A percentile compares a stretch with the other conserved stretches of the same genome.
These are phyloP conservation scores for Alternaria triticina DNA, from an alignment of 2,329 filamentous ascomycete genomes.

Conservation along the genomic window DNA sequence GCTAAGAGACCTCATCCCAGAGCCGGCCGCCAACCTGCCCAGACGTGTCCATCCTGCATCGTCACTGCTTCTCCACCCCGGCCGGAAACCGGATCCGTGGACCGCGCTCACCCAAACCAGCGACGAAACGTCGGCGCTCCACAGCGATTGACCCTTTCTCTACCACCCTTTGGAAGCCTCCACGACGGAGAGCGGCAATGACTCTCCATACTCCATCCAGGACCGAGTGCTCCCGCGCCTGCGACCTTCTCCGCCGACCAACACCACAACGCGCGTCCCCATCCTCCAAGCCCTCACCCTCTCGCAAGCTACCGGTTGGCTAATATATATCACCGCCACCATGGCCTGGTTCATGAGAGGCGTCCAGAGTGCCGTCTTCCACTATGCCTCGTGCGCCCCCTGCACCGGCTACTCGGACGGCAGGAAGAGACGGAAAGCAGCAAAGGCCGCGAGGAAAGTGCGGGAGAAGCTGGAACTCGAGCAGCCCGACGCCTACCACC, in stretches of 20 bases:
- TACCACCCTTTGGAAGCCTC: slow-evolving; percentile 11
- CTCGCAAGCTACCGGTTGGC: not conserved
- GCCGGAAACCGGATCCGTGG: slow-evolving; percentile 16
- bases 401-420: slow-evolving; percentile 75
- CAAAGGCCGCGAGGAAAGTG: slow-evolving; percentile 70
- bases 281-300: not conserved
- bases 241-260: slow-evolving; percentile 6
- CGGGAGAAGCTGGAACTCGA: slow-evolving; percentile 70
- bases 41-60: slow-evolving; percentile 7
- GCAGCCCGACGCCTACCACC: slow-evolving; percentile 75
- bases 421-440: slow-evolving; percentile 73
- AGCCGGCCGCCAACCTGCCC: not conserved
- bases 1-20: not conserved
- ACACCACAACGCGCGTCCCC: slow-evolving; percentile 2
- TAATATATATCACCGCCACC: slow-evolving; percentile 6
- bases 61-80: slow-evolving; percentile 4
- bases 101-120: slow-evolving; percentile 15
- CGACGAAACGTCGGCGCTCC: slow-evolving; percentile 13
- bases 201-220: slow-evolving; percentile 27
- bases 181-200: slow-evolving; percentile 30
- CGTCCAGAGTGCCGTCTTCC: slow-evolving; percentile 79
- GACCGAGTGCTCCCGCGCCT: slow-evolving; percentile 28
- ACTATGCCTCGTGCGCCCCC: slow-evolving; percentile 77
- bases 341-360: slow-evolving; percentile 54
- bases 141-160: slow-evolving; percentile 6